These are phyloP conservation scores for Dipteronia sinensis DNA, from an alignment of 345 rosid genomes.

Conservation along the genomic window DNA sequence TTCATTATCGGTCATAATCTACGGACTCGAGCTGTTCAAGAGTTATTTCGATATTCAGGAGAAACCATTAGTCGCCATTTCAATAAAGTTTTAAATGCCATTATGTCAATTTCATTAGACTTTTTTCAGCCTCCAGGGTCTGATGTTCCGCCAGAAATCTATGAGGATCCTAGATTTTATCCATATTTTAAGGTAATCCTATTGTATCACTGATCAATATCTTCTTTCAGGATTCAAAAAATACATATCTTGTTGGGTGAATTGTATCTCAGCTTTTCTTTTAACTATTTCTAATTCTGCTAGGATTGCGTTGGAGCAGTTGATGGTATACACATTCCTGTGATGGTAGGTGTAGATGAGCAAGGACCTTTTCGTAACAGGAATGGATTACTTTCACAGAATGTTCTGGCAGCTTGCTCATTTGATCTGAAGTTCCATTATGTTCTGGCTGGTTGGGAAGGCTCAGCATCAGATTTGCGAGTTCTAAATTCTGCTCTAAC, in stretches of 20 bases:
- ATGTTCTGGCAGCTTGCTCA: slow-evolving; percentile 76
- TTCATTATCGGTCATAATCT: slow-evolving; percentile 85
- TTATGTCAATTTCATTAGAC: slow-evolving; percentile 66
- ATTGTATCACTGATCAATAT: slow-evolving; percentile 1
- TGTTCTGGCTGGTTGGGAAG: slow-evolving; percentile 98
- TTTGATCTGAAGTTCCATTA: slow-evolving; percentile 83
- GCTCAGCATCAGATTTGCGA: slow-evolving; percentile 80
- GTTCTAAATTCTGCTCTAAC: slow-evolving; percentile 80
- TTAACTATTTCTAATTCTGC: slow-evolving; percentile 27
- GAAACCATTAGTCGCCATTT: slow-evolving; percentile 96
- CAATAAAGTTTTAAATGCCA: slow-evolving; percentile 85
- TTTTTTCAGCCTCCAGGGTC: slow-evolving; percentile 64
- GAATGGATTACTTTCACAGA: slow-evolving; percentile 78
- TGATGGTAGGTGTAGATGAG: slow-evolving; percentile 89
- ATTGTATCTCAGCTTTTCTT: background rate
- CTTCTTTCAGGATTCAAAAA: background rate
- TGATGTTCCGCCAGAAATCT: slow-evolving; percentile 51
- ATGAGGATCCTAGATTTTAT: slow-evolving; percentile 51
- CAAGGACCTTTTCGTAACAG: slow-evolving; percentile 86
- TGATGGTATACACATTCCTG: slow-evolving; percentile 81
- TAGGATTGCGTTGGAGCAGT: slow-evolving; percentile 87
- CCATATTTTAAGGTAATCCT: slow-evolving; percentile 77
- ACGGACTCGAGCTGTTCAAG: slow-evolving; percentile 89
- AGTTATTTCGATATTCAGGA: slow-evolving; percentile 72
- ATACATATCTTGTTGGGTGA: background rate